phyloP scores from a whole-genome alignment of 176 grass and related monocot genomes.

The Oryza coarctata region DNA sequence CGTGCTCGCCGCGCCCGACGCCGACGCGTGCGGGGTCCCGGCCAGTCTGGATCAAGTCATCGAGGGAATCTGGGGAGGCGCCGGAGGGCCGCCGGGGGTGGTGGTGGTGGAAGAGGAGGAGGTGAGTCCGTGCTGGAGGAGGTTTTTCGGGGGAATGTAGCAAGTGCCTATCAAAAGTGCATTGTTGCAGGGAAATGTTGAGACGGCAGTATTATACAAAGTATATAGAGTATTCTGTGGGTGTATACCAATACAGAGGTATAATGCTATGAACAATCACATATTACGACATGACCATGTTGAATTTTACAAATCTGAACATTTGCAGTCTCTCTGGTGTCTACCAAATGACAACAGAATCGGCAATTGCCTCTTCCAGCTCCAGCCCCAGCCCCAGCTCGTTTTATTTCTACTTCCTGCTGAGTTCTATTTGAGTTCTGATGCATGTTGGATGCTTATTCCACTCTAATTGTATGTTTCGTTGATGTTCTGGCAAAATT shows the following conservation, averaged over 20 bases:
- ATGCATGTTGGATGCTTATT: background rate
- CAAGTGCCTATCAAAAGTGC: background rate
- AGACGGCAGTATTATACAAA: background rate
- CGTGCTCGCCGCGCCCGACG: conserved; percentile 41
- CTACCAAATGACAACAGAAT: background rate
- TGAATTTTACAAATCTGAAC: background rate
- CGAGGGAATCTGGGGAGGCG: conserved; percentile 44
- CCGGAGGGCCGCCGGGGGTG: background rate
- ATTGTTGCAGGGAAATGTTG: background rate
- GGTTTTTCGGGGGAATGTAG: conserved; percentile 34
- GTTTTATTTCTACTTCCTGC: too few relatives aligned
- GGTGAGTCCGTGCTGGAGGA: conserved; percentile 22
- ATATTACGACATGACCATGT: background rate
- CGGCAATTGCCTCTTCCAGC: background rate
- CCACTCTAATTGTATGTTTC: background rate
- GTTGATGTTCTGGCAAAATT: background rate
- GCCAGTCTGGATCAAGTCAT: conserved; percentile 63
- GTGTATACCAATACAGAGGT: background rate
- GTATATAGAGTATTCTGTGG: conserved; percentile 28
- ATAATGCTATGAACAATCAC: background rate
- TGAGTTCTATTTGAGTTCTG: background rate
- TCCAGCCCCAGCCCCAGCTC: too few relatives aligned
- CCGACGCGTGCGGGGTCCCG: conserved; percentile 49
- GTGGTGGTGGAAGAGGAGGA: background rate
- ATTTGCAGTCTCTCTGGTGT: background rate